These are phyloP conservation scores for Dactylellina drechsleri DNA, from an alignment of 2,329 filamentous ascomycete genomes.

Conservation along the genomic window DNA sequence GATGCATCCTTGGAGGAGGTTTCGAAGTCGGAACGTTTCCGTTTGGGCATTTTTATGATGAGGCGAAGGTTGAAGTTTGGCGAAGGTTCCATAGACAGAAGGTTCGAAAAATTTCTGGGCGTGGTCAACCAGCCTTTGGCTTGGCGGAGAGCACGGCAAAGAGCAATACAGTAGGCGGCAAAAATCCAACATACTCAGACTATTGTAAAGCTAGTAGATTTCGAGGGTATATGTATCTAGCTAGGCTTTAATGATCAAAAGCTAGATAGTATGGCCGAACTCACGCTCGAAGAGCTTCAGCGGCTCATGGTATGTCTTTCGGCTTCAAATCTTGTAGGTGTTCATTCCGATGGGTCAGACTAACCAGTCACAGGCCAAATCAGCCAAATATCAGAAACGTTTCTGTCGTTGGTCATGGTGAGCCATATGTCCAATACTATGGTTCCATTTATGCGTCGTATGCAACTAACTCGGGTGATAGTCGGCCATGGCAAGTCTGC, in stretches of 20 bases:
- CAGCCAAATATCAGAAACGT: slow-evolving; percentile 77
- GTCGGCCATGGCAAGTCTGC: slow-evolving; percentile 99
- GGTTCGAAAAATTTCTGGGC: neutral
- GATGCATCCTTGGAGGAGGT: neutral
- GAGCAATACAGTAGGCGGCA: too few relatives aligned
- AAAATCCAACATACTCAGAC: too few relatives aligned
- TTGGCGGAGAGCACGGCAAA: neutral
- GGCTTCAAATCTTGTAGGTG: neutral
- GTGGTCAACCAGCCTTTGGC: neutral
- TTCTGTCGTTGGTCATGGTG: slow-evolving; percentile 99
- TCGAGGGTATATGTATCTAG: too few relatives aligned
- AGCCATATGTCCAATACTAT: slow-evolving; percentile 57
- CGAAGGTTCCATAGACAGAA: too few relatives aligned
- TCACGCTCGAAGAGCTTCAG: slow-evolving; percentile 96
- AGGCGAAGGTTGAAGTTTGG: slow-evolving; percentile 1
- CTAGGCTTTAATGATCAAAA: too few relatives aligned
- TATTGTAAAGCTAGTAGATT: too few relatives aligned
- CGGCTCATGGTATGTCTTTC: slow-evolving; percentile 69
- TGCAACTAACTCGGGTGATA: slow-evolving; percentile 58
- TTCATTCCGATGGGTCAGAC: neutral
- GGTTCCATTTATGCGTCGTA: slow-evolving; percentile 18
- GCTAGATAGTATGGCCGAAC: slow-evolving; percentile 65
- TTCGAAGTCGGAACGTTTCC: slow-evolving; percentile 52
- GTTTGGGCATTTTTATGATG: slow-evolving; percentile 48
- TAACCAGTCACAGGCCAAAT: slow-evolving; percentile 13